Conservation (phyloP, 768 basidiomycete genomes). For the Naganishia vishniacii region DNA sequence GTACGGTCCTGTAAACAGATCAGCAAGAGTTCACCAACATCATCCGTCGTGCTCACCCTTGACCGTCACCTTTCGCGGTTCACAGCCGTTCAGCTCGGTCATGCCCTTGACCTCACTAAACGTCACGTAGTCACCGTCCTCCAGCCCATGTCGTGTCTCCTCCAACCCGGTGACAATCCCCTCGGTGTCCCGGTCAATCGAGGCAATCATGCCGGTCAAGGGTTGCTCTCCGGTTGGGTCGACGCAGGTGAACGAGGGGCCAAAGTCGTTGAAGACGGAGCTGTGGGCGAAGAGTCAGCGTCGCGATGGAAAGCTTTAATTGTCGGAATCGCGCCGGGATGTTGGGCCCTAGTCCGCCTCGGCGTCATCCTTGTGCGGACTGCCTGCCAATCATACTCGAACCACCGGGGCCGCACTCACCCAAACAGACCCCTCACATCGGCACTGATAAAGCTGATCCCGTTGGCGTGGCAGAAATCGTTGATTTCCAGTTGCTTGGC, state of each 20-base stretch:
- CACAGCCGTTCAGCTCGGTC: constrained; percentile 80
- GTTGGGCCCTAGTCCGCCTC: too few relatives aligned
- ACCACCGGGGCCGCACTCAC: constrained; percentile 52
- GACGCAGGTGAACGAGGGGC: constrained; percentile 85
- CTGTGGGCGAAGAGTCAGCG: constrained; percentile 50
- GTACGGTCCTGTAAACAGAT: constrained; percentile 61
- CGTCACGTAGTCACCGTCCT: constrained; percentile 95
- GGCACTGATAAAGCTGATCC: constrained; percentile 82
- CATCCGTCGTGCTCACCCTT: constrained; percentile 54
- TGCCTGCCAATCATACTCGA: too few relatives aligned
- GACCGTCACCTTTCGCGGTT: constrained; percentile 83
- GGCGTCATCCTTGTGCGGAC: too few relatives aligned
- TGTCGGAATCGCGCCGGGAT: too few relatives aligned
- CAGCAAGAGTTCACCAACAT: neutral
- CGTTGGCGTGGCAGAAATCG: constrained; percentile 85
- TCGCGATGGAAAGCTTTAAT: constrained; percentile 17
- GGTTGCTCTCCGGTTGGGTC: constrained; percentile 98
- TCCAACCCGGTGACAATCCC: constrained; percentile 95
- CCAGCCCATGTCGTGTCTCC: constrained; percentile 94
- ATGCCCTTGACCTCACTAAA: constrained; percentile 95
- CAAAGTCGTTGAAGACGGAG: constrained; percentile 94
- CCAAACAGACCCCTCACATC: constrained; percentile 92
- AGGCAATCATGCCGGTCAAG: constrained; percentile 88
- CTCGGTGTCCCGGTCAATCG: constrained; percentile 71
- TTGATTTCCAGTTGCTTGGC: constrained; percentile 89